Conservation (phyloP, 495 filamentous ascomycete genomes). For the Polyplosphaeria fusca region DNA sequence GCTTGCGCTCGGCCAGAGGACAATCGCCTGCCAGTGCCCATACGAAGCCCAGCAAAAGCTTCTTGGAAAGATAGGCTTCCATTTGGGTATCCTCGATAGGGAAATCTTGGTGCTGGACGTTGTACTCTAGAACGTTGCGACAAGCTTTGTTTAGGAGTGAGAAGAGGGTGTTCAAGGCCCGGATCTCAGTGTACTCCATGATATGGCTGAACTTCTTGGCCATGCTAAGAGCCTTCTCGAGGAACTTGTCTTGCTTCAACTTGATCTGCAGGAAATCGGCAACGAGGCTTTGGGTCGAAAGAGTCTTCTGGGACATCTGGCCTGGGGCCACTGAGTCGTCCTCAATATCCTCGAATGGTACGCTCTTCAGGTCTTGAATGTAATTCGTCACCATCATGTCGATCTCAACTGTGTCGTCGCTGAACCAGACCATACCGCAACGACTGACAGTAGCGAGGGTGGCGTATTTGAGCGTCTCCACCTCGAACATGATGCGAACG, state of each 20-base stretch:
- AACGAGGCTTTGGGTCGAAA: conserved; percentile 70
- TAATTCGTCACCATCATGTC: conserved; percentile 92
- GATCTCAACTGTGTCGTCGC: conserved; percentile 89
- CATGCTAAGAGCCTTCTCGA: conserved; percentile 69
- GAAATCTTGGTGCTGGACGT: conserved; percentile 89
- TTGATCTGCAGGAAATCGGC: conserved; percentile 73
- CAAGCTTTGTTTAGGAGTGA: conserved; percentile 92
- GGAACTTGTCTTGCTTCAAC: conserved; percentile 72
- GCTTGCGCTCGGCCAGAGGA: conserved; percentile 79
- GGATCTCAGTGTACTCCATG: conserved; percentile 93
- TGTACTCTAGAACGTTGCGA: conserved; percentile 90
- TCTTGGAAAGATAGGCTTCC: conserved; percentile 87
- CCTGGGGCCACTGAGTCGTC: conserved; percentile 81
- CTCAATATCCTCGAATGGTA: conserved; percentile 88
- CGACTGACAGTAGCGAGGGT: conserved; percentile 96
- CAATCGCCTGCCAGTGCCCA: conserved; percentile 97
- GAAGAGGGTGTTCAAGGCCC: conserved; percentile 89
- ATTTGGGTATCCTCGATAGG: conserved; percentile 83
- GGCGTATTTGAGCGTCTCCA: conserved; percentile 96
- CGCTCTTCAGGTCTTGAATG: conserved; percentile 72
- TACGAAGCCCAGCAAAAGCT: conserved; percentile 81
- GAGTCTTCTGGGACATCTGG: conserved; percentile 70
- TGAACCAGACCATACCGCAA: conserved; percentile 99
- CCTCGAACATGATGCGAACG: conserved; percentile 99
- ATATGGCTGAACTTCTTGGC: conserved; percentile 83